Conservation (phyloP, 306 rosid species). For the Cucumis hystrix region DNA sequence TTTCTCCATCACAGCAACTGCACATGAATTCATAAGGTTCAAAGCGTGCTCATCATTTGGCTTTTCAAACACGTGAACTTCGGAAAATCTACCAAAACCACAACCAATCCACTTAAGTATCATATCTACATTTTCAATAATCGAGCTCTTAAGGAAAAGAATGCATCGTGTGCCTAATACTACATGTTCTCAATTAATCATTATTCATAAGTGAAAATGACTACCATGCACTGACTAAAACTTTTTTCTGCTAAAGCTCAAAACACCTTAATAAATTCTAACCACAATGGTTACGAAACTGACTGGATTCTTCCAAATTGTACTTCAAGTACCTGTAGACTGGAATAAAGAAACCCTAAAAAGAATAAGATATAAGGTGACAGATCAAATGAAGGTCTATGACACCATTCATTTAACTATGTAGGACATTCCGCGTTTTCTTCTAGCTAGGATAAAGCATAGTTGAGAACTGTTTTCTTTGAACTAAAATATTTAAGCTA, state of each 20-base stretch:
- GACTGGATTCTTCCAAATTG: not conserved
- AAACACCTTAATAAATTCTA: not conserved
- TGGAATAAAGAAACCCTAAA: not conserved
- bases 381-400: not conserved
- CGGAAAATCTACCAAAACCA: conserved; percentile 35
- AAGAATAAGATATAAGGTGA: not conserved
- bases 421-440: not conserved
- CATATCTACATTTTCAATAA: not conserved
- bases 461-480: not conserved
- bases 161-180: not conserved
- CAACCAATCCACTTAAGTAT: not conserved
- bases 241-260: not conserved
- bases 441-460: not conserved
- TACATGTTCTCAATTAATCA: not conserved
- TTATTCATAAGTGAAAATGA: not conserved
- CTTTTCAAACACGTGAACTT: conserved; percentile 62
- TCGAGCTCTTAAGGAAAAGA: not conserved
- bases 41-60: conserved; percentile 79
- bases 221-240: not conserved
- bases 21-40: conserved; percentile 74
- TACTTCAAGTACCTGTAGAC: not conserved
- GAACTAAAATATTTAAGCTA: not conserved
- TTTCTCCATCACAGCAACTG: conserved; percentile 51
- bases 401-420: not conserved
- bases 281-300: not conserved